These are phyloP conservation scores for Murraya koenigii DNA, from an alignment of 345 rosid species.

Conservation along the genomic window DNA sequence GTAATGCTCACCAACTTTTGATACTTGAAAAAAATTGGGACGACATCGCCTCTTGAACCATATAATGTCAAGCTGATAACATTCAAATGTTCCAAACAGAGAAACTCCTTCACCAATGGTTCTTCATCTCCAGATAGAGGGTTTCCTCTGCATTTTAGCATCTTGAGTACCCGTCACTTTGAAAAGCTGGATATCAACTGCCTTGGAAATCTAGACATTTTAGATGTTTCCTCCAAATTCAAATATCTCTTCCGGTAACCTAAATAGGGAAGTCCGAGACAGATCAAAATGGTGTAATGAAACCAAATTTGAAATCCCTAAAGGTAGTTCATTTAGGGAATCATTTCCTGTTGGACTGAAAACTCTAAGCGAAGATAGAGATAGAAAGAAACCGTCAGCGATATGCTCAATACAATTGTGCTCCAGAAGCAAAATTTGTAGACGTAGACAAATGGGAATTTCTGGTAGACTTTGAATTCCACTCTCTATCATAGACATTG, in stretches of 20 bases:
- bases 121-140: neutral
- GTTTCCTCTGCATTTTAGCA: neutral
- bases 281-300: constrained; percentile 27
- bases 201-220: constrained; percentile 4
- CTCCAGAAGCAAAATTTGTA: constrained; percentile 22
- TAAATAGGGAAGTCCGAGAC: constrained; percentile 18
- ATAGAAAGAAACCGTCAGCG: constrained; percentile 1
- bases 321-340: constrained; percentile 21
- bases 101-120: constrained; percentile 4
- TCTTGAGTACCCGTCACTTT: constrained; percentile 7
- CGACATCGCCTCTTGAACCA: neutral
- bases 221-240: constrained; percentile 4
- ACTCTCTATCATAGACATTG: constrained; percentile 22
- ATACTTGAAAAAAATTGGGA: neutral
- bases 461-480: constrained; percentile 13
- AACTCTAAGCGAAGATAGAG: constrained; percentile 23
- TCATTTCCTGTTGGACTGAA: constrained; percentile 25
- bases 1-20: neutral
- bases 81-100: constrained; percentile 4
- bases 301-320: constrained; percentile 9
- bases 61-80: neutral
- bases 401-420: neutral
- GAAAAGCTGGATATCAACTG: constrained; percentile 6
- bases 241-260: constrained; percentile 28
- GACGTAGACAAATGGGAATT: constrained; percentile 19